Conservation (phyloP, 2,329 filamentous ascomycete species). For the Scopulariopsis brevicaulis region DNA sequence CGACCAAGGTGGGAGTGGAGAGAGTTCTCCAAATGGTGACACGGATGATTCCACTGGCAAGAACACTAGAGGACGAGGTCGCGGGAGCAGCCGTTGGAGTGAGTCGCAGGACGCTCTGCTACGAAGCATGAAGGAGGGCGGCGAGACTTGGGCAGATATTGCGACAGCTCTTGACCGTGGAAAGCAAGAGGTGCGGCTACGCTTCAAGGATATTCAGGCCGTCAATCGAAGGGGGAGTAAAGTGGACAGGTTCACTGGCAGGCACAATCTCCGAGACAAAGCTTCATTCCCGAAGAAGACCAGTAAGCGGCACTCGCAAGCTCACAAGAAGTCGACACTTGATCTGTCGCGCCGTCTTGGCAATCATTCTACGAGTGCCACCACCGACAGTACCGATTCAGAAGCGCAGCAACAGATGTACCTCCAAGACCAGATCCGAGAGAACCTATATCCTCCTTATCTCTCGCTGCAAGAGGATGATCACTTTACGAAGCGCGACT, state of each 20-base stretch:
- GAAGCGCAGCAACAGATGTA: constrained; percentile 16
- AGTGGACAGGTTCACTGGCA: neutral
- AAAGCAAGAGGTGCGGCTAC: constrained; percentile 17
- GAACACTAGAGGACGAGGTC: neutral
- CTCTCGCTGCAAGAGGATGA: constrained; percentile 12
- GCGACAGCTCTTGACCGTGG: constrained; percentile 12
- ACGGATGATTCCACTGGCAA: neutral
- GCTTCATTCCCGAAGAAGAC: neutral
- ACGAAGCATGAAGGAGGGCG: constrained; percentile 19
- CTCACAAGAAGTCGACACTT: constrained; percentile 1
- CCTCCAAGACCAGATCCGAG: constrained; percentile 18
- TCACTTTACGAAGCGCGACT: constrained; percentile 17
- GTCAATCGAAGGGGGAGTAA: neutral
- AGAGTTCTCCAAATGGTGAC: neutral
- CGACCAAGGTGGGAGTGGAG: neutral
- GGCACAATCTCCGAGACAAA: neutral
- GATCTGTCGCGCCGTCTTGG: neutral
- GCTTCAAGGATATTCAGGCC: constrained; percentile 20
- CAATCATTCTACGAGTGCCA: neutral
- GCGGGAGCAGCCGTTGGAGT: constrained; percentile 14
- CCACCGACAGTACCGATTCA: neutral
- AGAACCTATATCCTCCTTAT: constrained; percentile 16
- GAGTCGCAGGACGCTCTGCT: constrained; percentile 22
- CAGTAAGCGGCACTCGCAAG: constrained; percentile 2
- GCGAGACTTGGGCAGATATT: constrained; percentile 19